Base-by-base conservation (phyloP, 208 protist genomes). In the Acanthamoeba culbertsoni region DNA sequence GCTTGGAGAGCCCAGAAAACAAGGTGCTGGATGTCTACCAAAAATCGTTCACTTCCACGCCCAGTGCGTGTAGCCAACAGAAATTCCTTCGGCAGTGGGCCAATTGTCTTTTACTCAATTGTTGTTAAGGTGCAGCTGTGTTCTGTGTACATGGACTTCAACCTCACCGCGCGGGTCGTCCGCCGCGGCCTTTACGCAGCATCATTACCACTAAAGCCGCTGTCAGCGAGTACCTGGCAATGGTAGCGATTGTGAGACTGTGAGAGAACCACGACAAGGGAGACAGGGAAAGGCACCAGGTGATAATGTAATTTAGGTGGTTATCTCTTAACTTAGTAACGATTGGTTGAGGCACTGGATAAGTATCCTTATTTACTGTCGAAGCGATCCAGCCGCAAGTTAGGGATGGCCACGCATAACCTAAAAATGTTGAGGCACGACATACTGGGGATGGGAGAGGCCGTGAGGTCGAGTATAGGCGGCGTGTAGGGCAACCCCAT, bases 221-320 rank as follows among this genome's bases (percentile, higher is more conserved):
- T 31, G 77, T 86, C 28, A 86, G 77, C 40, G 77, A 62, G 45
- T 86, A 86, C 65, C 65, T 77, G 35, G 28, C 48, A 55, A 18
- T 55, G 48, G 18, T 8, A 55, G 35, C 6, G 57, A 23, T 4
- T 3, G 53, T 5, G 53, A 31, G 53, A 20, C 6, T 59, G 10
- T 37, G 10, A n/a, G n/a, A 37, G 7, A 37, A 16, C 18, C 10
- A 26, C 18, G 18, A 4, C 31, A 40, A 33, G 63, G 20, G 63
- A n/a, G 33, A 20, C 4, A 75, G n/a, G 2, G 3, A 4, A 43
- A 3, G 31, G 63, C 1, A 77, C 77, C 77, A 86, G 10, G 77
- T 86, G 46, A 59, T 59, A 14, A 86, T 59, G 48, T 86, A 86
- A 45, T 86, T 86, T 2, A 86, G 77, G 48, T 86, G 77, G 42